Evolutionary conservation across 129 eudicot species (phyloP), one percentile per base, ranked within the genome.

Genomic region (Chrysanthemum seticuspe): DNA sequence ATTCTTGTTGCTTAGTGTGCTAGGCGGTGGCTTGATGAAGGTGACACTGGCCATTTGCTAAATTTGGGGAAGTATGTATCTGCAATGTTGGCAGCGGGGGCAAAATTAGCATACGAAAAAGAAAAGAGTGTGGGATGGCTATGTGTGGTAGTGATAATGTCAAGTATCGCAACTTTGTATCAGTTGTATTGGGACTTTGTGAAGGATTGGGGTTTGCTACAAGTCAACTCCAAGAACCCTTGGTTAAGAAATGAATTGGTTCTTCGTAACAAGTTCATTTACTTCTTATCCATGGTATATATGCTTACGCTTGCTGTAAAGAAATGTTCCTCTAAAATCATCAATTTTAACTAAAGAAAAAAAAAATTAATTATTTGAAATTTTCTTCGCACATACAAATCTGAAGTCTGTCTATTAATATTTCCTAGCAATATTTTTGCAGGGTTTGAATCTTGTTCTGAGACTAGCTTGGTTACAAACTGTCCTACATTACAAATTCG

Each of bases 131-230:
- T 78, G 2, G 94, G 95, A 57, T 88, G 97, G 91, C 87, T 95
- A 55, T 88, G 91, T 29, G 45, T 91, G 23, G 86, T 91, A 50
- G 97, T 95, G 25, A 77, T 85, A 70, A 79, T 91, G 86, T 95
- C 99, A 34, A 95, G 94, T 82, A 85, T 72, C 18, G 89, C 99
- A 68, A 95, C 99, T 13, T 79, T 91, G 31, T 95, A 95, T 67
- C 99, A 95, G 62, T 81, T 95, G 72, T 95, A 95, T 68, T 95
- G 99, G 99, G 99, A 95, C 76, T 95, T 88, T 80, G 99, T 95
- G 15, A 91, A 86, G 68, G 99, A 95, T 45, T 95, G 99, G 99
- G 99, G 99, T 40, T 81, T 95, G 83, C 88, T 95, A n/a, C 99
- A 91, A 45, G 59, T 83, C 58, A 67, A 88, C 83, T 95, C 99